These are phyloP conservation scores for Colletotrichum lini DNA, from an alignment of 2,329 filamentous ascomycete genomes.

Conservation along the genomic window DNA sequence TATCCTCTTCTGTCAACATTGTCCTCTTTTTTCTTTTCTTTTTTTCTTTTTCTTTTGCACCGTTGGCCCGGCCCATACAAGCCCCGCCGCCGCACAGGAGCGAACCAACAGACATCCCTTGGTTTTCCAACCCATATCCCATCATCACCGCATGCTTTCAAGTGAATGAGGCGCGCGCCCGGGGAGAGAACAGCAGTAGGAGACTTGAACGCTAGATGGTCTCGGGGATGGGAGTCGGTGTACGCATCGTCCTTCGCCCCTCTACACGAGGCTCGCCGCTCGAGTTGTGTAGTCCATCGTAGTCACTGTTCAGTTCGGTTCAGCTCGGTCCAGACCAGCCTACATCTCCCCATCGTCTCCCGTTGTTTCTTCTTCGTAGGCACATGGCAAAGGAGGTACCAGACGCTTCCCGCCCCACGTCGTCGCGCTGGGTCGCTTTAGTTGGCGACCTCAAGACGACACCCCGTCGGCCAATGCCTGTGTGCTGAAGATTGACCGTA, in stretches of 20 bases:
- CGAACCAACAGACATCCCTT: conserved; percentile 16
- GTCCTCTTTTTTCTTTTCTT: conserved; percentile 11
- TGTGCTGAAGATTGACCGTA: background rate
- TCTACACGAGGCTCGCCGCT: conserved; percentile 7
- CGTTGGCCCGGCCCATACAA: conserved; percentile 7
- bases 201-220: background rate
- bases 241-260: conserved; percentile 4
- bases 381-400: conserved; percentile 18
- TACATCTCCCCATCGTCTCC: conserved; percentile 4
- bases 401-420: conserved; percentile 24
- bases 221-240: background rate
- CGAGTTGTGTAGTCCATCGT: conserved; percentile 20
- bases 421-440: conserved; percentile 15
- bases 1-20: background rate
- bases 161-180: conserved; percentile 3
- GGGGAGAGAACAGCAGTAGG: background rate
- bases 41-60: background rate
- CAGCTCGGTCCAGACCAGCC: conserved; percentile 29
- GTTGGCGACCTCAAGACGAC: conserved; percentile 6
- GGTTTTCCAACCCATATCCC: conserved; percentile 9
- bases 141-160: background rate
- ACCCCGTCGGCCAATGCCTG: background rate
- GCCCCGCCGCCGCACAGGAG: conserved; percentile 31
- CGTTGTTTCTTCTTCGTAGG: conserved; percentile 28
- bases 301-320: conserved; percentile 27